Base-by-base conservation (phyloP, 768 basidiomycete species). In the Sarcomyxa edulis region DNA sequence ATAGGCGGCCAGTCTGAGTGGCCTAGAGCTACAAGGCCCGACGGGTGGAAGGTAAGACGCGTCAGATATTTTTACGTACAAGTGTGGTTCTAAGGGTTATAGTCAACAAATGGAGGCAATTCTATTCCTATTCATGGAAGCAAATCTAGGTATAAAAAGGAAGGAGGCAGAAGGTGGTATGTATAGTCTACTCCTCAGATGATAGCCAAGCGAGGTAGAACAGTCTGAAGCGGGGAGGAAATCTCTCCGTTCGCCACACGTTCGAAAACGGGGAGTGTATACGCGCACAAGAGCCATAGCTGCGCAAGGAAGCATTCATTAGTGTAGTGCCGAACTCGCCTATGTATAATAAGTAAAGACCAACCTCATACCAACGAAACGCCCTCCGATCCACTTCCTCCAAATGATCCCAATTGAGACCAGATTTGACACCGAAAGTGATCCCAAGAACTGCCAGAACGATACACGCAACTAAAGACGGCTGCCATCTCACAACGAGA, bases 311-410 rank as follows among this genome's bases (percentile, higher is more conserved):
- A 8, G 10, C 21, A 32, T 10, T 4, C 19, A n/a, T 22, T 12
- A 8, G 32, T 33, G 12, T 28, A 11, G 16, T 7, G 20, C 29
- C 7, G 10, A 22, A 25, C 21, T 18, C 7, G 16, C 10, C 18
- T 14, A 37, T 15, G 4, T 27, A 24, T 12, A 3, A 35, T 35
- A n/a, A n/a, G n/a, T n/a, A n/a, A 9, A 5, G 21, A 42, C 46
- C 1, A 18, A 53, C 51, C 15, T 53, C 47, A 37, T 53, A 53
- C 39, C 45, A 51, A 29, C 40, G 45, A 15, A 49, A 53, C 1
- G 52, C 44, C 7, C 32, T 36, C 1, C 46, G 27, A 25, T 53
- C 52, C 9, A 46, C 47, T 20, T 49, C 48, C 24, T 43, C 39
- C 6, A 50, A 47, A 27, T 42, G 38, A n/a, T n/a, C n/a, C n/a